Evolutionary conservation across 2,329 filamentous ascomycete species (phyloP).

Genomic region (Penicillium janthinellum): DNA sequence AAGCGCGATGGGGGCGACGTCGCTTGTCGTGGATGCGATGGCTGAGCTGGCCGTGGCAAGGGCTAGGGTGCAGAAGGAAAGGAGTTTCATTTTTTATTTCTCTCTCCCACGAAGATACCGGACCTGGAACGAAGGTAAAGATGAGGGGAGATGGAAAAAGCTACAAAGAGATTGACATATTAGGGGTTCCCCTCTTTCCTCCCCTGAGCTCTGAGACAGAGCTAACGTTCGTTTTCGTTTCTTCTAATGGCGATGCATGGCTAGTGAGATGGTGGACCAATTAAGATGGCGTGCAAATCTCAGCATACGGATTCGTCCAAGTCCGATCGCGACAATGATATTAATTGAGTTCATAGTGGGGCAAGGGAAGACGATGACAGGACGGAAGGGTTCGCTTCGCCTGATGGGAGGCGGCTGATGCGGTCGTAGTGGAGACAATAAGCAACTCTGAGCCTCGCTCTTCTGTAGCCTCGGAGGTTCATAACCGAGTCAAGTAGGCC

Average conservation of each 20-base stretch:
- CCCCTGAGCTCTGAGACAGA: neutral
- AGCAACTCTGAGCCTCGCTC: neutral
- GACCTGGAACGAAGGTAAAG: too few relatives aligned
- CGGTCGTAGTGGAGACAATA: neutral
- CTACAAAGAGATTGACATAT: too few relatives aligned
- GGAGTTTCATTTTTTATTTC: slow-evolving; percentile 11
- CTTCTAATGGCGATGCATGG: neutral
- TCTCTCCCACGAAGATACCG: neutral
- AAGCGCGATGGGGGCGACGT: slow-evolving; percentile 1
- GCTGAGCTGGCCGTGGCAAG: neutral
- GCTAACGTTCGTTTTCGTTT: neutral
- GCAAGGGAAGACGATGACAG: neutral
- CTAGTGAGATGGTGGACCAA: neutral
- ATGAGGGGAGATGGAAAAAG: neutral
- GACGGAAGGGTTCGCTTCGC: neutral
- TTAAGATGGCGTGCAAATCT: neutral
- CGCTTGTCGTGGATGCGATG: slow-evolving; percentile 1
- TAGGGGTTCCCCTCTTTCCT: neutral
- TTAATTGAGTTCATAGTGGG: neutral
- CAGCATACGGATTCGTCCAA: neutral
- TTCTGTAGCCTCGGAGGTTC: neutral
- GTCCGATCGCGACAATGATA: neutral
- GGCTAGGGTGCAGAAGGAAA: neutral
- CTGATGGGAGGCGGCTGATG: neutral
- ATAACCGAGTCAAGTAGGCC: too few relatives aligned